These are phyloP conservation scores for Luffa aegyptiaca DNA, from an alignment of 306 rosid species.

Conservation along the genomic window DNA sequence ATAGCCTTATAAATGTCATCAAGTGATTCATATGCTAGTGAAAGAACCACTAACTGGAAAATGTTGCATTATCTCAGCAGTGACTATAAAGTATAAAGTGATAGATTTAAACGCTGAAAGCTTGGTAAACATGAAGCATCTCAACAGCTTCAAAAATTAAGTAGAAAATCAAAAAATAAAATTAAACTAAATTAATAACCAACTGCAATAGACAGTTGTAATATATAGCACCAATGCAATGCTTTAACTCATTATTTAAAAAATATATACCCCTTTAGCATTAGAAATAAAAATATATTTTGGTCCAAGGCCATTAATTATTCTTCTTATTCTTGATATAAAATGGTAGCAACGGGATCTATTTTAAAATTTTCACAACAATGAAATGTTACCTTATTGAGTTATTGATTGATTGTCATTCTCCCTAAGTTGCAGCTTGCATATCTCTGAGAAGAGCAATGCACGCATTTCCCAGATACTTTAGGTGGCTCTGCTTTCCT, in stretches of 20 bases:
- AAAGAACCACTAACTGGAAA: conserved; percentile 1
- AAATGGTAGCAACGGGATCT: no score
- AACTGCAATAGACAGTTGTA: neutral
- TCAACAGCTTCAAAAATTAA: conserved; percentile 61
- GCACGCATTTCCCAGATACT: neutral
- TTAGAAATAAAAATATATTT: no score
- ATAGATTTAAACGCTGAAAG: conserved; percentile 40
- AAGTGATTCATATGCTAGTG: neutral
- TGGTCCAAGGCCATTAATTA: neutral
- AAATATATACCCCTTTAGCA: no score
- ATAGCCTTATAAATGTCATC: neutral
- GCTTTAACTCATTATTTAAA: no score
- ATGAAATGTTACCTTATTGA: neutral
- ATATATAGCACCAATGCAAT: neutral
- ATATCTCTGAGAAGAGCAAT: neutral
- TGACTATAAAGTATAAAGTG: conserved; percentile 77
- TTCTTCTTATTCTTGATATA: neutral
- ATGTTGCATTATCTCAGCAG: conserved; percentile 60
- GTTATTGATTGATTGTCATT: neutral
- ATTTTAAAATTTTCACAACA: no score
- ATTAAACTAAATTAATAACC: neutral
- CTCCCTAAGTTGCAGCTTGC: neutral
- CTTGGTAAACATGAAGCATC: conserved; percentile 89
- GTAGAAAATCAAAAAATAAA: neutral
- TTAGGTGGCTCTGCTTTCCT: neutral